Percentiles rank a stretch among this genome's conserved stretches.
Evolutionary conservation across 2,329 filamentous ascomycete species (phyloP).

Genomic region (Paracamarosporium sp.): DNA sequence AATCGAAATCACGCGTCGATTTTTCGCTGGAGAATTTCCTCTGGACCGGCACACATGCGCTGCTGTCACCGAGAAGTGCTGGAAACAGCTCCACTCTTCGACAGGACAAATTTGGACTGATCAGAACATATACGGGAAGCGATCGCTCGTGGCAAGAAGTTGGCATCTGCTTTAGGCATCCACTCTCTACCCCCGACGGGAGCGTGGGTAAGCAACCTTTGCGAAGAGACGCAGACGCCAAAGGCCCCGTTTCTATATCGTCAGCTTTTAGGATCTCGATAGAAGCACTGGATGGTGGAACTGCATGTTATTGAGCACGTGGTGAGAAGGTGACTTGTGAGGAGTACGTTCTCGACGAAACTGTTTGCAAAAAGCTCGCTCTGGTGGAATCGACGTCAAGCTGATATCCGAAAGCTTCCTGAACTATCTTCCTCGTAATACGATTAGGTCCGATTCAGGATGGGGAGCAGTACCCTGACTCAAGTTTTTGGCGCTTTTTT

Average conservation of each 20-base stretch:
- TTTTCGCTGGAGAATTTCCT: slow-evolving; percentile 8
- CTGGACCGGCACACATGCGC: slow-evolving; percentile 9
- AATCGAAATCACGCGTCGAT: slow-evolving; percentile 11
- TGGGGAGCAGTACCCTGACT: too few species aligned
- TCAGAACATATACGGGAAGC: slow-evolving; percentile 13
- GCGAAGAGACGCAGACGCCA: slow-evolving; percentile 10
- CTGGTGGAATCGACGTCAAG: too few species aligned
- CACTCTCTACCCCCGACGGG: slow-evolving; percentile 4
- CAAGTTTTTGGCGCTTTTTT: too few species aligned
- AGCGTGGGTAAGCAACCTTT: slow-evolving; percentile 15
- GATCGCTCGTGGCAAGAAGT: slow-evolving; percentile 12
- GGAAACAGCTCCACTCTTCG: slow-evolving; percentile 18
- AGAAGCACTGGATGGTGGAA: too few species aligned
- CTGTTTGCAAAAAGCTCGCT: too few species aligned
- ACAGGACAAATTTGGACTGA: slow-evolving; percentile 12
- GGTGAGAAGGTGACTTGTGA: too few species aligned
- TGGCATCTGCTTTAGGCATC: slow-evolving; percentile 9
- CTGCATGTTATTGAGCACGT: too few species aligned
- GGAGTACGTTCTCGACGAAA: too few species aligned
- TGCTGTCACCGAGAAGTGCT: slow-evolving; percentile 11
- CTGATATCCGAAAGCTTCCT: too few species aligned
- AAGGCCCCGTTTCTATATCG: slow-evolving; percentile 9
- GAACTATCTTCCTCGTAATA: too few species aligned
- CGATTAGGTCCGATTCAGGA: too few species aligned
- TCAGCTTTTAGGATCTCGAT: slow-evolving; percentile 10